Evolutionary conservation across 768 basidiomycete species (phyloP).

Genomic region (Crassisporium funariophilum): DNA sequence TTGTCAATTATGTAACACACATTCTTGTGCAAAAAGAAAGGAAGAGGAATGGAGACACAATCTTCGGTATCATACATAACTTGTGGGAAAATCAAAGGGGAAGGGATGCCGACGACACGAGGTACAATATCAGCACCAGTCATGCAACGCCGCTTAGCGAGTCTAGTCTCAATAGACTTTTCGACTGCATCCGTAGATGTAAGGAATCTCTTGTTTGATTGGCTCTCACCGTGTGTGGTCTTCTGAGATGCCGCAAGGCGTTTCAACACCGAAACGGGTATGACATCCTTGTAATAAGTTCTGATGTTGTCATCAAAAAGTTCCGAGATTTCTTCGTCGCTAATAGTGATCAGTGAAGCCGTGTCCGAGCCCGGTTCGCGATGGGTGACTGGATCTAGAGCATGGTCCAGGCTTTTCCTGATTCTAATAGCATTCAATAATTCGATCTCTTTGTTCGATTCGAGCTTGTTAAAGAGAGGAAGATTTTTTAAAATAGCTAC

Average conservation of each 20-base stretch:
- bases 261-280: neutral
- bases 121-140: neutral
- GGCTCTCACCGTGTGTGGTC: neutral
- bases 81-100: slow-evolving; percentile 7
- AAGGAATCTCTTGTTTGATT: neutral
- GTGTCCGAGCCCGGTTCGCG: neutral
- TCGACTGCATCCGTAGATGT: neutral
- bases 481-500: neutral
- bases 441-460: slow-evolving; percentile 1
- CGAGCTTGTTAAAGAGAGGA: neutral
- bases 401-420: neutral
- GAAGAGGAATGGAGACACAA: slow-evolving; percentile 4
- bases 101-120: neutral
- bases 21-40: slow-evolving; percentile 13
- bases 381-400: neutral
- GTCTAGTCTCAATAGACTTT: neutral
- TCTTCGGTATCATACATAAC: slow-evolving; percentile 16
- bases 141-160: slow-evolving; percentile 13
- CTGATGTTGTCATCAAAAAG: slow-evolving; percentile 1
- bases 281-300: neutral
- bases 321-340: neutral
- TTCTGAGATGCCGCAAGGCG: slow-evolving; percentile 1
- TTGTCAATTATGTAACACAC: neutral
- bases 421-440: neutral
- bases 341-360: slow-evolving; percentile 1